A percentile compares a stretch with the other conserved stretches of the same genome.
phyloP scores from a whole-genome alignment of 805 yeast genomes.

The Diddensiella caesifluorescens region DNA sequence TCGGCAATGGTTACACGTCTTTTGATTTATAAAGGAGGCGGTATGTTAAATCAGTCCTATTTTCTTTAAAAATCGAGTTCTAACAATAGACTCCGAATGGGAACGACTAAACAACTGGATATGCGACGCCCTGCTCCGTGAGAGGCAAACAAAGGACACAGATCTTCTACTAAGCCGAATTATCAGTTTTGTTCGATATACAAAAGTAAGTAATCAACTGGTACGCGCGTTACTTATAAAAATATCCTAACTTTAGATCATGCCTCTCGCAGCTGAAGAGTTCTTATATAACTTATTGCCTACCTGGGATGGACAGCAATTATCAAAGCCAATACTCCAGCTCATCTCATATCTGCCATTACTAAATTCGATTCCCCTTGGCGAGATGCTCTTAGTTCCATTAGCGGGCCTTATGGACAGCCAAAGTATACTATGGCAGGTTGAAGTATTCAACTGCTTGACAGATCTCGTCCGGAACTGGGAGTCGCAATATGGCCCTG shows the following conservation, averaged over 20 bases:
- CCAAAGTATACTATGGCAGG: background rate
- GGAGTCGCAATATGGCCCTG: conserved; percentile 4
- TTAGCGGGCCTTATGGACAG: conserved; percentile 1
- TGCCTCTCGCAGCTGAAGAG: conserved; percentile 19
- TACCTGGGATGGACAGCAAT: conserved; percentile 13
- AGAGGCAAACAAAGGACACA: conserved; percentile 1
- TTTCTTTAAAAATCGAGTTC: background rate
- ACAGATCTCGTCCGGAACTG: conserved; percentile 7
- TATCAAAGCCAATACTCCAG: conserved; percentile 5
- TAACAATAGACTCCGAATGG: conserved; percentile 13
- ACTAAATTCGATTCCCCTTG: conserved; percentile 4
- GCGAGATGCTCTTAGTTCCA: conserved; percentile 9
- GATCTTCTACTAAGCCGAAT: conserved; percentile 8
- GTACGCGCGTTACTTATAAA: background rate
- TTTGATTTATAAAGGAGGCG: conserved; percentile 16
- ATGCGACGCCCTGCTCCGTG: conserved; percentile 6
- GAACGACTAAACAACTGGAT: conserved; percentile 20
- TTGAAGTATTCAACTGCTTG: conserved; percentile 1
- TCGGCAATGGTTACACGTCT: conserved; percentile 13
- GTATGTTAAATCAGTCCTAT: conserved; percentile 2
- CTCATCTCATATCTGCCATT: conserved; percentile 14
- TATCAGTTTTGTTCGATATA: conserved; percentile 8
- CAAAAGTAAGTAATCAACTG: conserved; percentile 7
- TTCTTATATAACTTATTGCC: conserved; percentile 10
- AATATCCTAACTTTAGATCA: too few species aligned